A percentile compares a stretch with the other conserved stretches of the same genome.
phyloP scores from a whole-genome alignment of 2,329 filamentous ascomycete genomes.

The Fusarium nurragi region DNA sequence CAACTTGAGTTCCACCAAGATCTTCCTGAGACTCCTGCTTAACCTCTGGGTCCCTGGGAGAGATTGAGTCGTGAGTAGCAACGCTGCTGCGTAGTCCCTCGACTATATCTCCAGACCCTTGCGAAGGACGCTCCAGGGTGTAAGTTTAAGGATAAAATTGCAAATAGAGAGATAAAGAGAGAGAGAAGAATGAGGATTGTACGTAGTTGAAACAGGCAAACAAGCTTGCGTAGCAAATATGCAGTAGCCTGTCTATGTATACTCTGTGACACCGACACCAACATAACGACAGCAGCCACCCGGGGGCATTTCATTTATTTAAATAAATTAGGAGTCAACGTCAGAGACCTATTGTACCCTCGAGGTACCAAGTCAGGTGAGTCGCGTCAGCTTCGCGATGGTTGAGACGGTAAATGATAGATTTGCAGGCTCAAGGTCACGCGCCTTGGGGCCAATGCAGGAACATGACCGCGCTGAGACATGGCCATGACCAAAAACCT shows the following conservation, averaged over 20 bases:
- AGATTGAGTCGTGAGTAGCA: constrained; percentile 28
- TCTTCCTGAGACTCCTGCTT: constrained; percentile 4
- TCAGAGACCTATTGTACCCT: neutral
- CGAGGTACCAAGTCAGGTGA: constrained; percentile 34
- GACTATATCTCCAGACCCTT: constrained; percentile 20
- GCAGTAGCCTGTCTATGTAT: constrained; percentile 19
- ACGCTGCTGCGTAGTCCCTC: constrained; percentile 23
- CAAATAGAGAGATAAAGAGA: neutral
- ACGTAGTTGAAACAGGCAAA: neutral
- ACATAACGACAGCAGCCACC: constrained; percentile 12
- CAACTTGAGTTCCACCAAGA: constrained; percentile 1
- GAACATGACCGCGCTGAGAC: constrained; percentile 38
- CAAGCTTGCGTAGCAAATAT: constrained; percentile 28
- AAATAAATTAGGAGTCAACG: constrained; percentile 7
- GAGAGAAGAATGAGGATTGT: neutral
- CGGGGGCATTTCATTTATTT: constrained; percentile 13
- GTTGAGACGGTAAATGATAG: constrained; percentile 33
- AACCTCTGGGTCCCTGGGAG: constrained; percentile 5
- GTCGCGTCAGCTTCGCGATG: constrained; percentile 35
- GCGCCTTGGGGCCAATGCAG: constrained; percentile 32
- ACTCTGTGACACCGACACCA: constrained; percentile 19
- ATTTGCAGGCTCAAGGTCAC: constrained; percentile 22
- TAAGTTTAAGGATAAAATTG: neutral
- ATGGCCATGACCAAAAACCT: constrained; percentile 25
- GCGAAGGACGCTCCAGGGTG: constrained; percentile 27